Conservation (phyloP, 805 yeast species). For the Saccharomycopsis babjevae region DNA sequence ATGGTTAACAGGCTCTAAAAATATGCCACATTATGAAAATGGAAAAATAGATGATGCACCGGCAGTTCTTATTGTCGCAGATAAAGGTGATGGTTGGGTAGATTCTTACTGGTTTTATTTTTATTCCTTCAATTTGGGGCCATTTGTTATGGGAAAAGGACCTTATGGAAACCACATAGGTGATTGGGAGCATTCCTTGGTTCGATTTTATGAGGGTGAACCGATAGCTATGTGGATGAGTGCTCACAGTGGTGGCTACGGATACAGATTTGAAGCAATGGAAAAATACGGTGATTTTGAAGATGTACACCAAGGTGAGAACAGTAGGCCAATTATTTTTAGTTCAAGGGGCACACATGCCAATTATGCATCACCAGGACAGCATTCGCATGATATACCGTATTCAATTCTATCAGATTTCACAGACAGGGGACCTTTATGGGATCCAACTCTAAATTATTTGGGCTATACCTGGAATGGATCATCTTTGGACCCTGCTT, state of each 20-base stretch:
- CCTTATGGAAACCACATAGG: slow-evolving; percentile 97
- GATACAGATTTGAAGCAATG: slow-evolving; percentile 65
- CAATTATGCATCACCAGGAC: slow-evolving; percentile 91
- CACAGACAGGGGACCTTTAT: slow-evolving; percentile 88
- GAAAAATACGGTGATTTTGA: slow-evolving; percentile 44
- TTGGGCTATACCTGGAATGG: slow-evolving; percentile 78
- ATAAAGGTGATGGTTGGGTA: slow-evolving; percentile 89
- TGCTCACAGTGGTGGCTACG: slow-evolving; percentile 97
- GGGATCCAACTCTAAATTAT: slow-evolving; percentile 86
- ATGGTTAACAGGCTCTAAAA: slow-evolving; percentile 71
- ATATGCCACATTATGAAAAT: slow-evolving; percentile 57
- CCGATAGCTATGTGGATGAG: slow-evolving; percentile 92
- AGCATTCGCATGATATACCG: slow-evolving; percentile 92
- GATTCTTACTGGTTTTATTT: slow-evolving; percentile 96
- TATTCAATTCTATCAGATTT: slow-evolving; percentile 84
- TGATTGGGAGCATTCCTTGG: slow-evolving; percentile 95
- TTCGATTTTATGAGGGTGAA: slow-evolving; percentile 68
- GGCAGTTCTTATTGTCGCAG: slow-evolving; percentile 71
- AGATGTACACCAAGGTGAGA: neutral
- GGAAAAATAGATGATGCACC: slow-evolving; percentile 74
- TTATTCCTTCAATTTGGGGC: slow-evolving; percentile 89
- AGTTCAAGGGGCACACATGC: slow-evolving; percentile 97
- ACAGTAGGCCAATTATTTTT: slow-evolving; percentile 61
- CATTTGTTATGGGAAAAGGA: slow-evolving; percentile 94
- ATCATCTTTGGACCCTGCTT: slow-evolving; percentile 32